Conservation (phyloP, 352 stramenopile species). For the Phytophthora hybrid region DNA sequence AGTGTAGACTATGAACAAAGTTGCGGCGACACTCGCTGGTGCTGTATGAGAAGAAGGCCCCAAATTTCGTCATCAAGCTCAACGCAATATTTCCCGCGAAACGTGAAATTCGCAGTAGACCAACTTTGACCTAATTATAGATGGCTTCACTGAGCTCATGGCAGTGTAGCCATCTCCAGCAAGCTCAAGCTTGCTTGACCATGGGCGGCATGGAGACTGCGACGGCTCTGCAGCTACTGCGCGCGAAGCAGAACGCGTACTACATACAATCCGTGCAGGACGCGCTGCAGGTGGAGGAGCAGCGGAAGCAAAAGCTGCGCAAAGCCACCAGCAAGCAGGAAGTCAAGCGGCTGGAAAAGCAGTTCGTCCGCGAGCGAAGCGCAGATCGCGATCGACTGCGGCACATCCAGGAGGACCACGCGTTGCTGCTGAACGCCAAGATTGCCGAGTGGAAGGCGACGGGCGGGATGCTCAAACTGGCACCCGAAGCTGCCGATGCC, state of each 20-base stretch:
- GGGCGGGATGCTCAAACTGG: constrained; percentile 26
- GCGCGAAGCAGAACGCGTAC: constrained; percentile 43
- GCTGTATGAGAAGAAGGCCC: too few relatives aligned
- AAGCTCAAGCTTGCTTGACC: not conserved
- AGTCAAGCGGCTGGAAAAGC: constrained; percentile 56
- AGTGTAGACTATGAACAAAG: not conserved
- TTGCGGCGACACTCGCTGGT: not conserved
- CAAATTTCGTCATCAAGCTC: not conserved
- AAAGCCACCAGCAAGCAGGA: constrained; percentile 51
- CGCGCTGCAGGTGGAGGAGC: constrained; percentile 60
- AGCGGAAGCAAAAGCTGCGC: constrained; percentile 54
- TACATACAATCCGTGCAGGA: constrained; percentile 67
- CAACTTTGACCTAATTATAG: constrained; percentile 8
- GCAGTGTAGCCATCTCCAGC: constrained; percentile 10
- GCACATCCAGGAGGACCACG: constrained; percentile 72
- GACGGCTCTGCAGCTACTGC: constrained; percentile 31
- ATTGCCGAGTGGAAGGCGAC: constrained; percentile 60
- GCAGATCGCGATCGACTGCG: constrained; percentile 59
- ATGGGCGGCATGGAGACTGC: constrained; percentile 23
- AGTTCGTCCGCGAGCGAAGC: constrained; percentile 57
- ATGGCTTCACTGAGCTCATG: not conserved
- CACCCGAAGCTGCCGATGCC: constrained; percentile 2
- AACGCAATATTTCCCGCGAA: not conserved
- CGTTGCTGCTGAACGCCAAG: constrained; percentile 59
- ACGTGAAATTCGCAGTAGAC: constrained; percentile 3